Evolutionary conservation across 257 asterid genomes (phyloP).

Genomic region (Penstemon barbatus): DNA sequence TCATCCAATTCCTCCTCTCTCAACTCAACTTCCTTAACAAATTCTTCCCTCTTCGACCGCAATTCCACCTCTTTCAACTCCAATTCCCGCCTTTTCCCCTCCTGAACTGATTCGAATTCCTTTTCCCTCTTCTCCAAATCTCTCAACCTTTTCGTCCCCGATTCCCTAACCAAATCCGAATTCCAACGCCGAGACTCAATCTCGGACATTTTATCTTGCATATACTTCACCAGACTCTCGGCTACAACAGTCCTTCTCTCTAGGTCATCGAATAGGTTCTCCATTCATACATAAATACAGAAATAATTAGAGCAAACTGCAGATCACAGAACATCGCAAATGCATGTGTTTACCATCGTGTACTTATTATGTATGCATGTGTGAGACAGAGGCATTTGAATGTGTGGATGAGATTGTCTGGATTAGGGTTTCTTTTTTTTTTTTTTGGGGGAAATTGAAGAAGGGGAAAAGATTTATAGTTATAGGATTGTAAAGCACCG

Average conservation of each 20-base stretch:
- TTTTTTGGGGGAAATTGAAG: no score
- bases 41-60: constrained; percentile 20
- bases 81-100: constrained; percentile 28
- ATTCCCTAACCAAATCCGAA: neutral
- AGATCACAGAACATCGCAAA: neutral
- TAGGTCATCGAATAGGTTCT: constrained; percentile 17
- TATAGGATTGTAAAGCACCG: no score
- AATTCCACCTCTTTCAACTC: constrained; percentile 20
- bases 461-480: no score
- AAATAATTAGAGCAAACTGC: neutral
- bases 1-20: constrained; percentile 26
- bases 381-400: no score
- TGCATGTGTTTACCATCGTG: neutral
- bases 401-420: no score
- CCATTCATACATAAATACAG: constrained; percentile 1
- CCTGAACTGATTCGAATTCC: constrained; percentile 18
- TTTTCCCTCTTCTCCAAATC: constrained; percentile 27
- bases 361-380: no score
- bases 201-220: constrained; percentile 20
- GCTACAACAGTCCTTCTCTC: constrained; percentile 23
- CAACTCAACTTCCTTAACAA: constrained; percentile 10
- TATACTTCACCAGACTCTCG: constrained; percentile 22
- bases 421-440: no score
- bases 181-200: neutral
- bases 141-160: constrained; percentile 8